A percentile compares a stretch with the other conserved stretches of the same genome.
Evolutionary conservation across 2,329 filamentous ascomycete genomes (phyloP).

Genomic region (Claviceps arundinis): DNA sequence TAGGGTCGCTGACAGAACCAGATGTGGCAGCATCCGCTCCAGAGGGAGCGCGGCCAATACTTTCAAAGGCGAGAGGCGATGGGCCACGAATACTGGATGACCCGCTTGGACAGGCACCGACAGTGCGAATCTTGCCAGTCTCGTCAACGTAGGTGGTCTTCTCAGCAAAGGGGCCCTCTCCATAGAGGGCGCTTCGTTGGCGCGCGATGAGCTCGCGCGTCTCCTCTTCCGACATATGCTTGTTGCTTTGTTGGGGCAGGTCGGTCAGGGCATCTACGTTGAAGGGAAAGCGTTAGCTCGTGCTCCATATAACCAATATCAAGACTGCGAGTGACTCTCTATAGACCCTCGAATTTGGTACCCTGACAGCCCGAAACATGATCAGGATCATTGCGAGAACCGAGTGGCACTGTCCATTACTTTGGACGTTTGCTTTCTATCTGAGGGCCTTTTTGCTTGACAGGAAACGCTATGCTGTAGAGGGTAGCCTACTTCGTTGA

Average conservation of each 20-base stretch:
- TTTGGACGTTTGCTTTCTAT: conserved; percentile 25
- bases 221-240: conserved; percentile 90
- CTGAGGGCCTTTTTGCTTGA: conserved; percentile 20
- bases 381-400: conserved; percentile 6
- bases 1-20: conserved; percentile 25
- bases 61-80: conserved; percentile 70
- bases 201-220: conserved; percentile 91
- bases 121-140: conserved; percentile 45
- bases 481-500: conserved; percentile 91
- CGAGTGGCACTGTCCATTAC: conserved; percentile 9
- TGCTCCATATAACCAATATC: conserved; percentile 16
- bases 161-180: conserved; percentile 58
- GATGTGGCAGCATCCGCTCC: conserved; percentile 24
- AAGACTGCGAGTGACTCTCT: not conserved
- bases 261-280: conserved; percentile 39
- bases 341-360: conserved; percentile 1
- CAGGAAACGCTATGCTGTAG: conserved; percentile 52
- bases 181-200: conserved; percentile 88
- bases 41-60: conserved; percentile 29
- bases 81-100: conserved; percentile 55
- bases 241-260: conserved; percentile 34
- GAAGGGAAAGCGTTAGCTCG: conserved; percentile 24
- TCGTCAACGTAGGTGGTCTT: conserved; percentile 57
- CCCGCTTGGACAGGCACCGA: conserved; percentile 52
- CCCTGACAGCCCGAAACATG: conserved; percentile 3